A percentile compares a stretch with the other conserved stretches of the same genome.
Evolutionary conservation across 345 rosid genomes (phyloP).

Genomic region (Adansonia digitata): DNA sequence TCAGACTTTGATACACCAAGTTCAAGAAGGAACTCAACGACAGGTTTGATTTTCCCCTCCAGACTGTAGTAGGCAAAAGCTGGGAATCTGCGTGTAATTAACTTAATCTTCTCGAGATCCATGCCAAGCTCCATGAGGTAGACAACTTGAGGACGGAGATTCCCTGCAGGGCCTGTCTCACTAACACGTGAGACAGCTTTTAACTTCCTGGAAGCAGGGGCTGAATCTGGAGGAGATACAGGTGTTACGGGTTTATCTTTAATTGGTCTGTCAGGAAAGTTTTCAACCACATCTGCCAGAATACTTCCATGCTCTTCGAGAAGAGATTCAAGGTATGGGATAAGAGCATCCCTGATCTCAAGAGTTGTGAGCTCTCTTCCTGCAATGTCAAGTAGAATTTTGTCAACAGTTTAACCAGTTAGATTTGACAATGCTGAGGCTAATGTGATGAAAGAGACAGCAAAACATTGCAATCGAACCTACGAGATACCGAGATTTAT

Average conservation of each 20-base stretch:
- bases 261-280: conserved; percentile 55
- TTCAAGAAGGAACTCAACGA: conserved; percentile 76
- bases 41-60: conserved; percentile 79
- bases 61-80: conserved; percentile 81
- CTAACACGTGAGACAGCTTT: conserved; percentile 67
- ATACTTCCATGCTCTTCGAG: conserved; percentile 55
- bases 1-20: conserved; percentile 72
- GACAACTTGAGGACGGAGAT: conserved; percentile 58
- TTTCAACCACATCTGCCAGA: conserved; percentile 59
- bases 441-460: conserved; percentile 10
- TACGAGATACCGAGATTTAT: conserved; percentile 85
- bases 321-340: conserved; percentile 73
- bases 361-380: conserved; percentile 91
- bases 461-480: conserved; percentile 52
- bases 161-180: conserved; percentile 51
- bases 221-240: conserved; percentile 26
- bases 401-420: neutral
- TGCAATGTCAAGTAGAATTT: conserved; percentile 25
- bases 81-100: conserved; percentile 63
- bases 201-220: conserved; percentile 41
- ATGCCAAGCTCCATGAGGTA: conserved; percentile 82
- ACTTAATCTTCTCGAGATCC: conserved; percentile 74
- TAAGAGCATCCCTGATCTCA: conserved; percentile 80
- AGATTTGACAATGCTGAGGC: neutral
- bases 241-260: conserved; percentile 33